These are phyloP conservation scores for Imleria badia DNA, from an alignment of 768 basidiomycete species.

Conservation along the genomic window DNA sequence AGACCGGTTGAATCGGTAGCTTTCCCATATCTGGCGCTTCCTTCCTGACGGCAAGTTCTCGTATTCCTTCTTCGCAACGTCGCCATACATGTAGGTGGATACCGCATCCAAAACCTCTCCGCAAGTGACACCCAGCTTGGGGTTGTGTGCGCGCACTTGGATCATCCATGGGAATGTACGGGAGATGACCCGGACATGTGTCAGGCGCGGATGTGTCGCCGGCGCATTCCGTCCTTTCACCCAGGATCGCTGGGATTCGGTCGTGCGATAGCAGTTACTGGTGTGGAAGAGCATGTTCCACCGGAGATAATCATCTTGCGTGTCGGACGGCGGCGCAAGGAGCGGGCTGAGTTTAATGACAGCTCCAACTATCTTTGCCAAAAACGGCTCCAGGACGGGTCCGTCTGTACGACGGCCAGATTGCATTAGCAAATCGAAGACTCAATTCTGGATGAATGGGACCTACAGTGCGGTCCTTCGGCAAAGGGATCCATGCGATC, in stretches of 20 bases:
- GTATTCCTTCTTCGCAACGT: constrained; percentile 54
- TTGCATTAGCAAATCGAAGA: constrained; percentile 9
- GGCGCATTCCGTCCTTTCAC: constrained; percentile 60
- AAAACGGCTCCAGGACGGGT: constrained; percentile 65
- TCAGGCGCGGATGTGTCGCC: constrained; percentile 63
- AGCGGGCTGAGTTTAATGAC: constrained; percentile 59
- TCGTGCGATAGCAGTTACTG: constrained; percentile 58
- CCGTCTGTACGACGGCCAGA: constrained; percentile 46
- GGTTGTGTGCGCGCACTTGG: constrained; percentile 43
- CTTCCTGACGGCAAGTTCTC: constrained; percentile 36
- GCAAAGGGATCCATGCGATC: constrained; percentile 37
- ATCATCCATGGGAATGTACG: constrained; percentile 57
- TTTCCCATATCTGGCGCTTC: constrained; percentile 44
- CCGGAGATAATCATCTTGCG: constrained; percentile 50
- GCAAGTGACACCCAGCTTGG: constrained; percentile 59
- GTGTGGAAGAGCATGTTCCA: constrained; percentile 77
- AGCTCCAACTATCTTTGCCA: constrained; percentile 50
- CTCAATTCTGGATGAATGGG: not conserved
- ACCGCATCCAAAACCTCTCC: constrained; percentile 63
- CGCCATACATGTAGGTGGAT: constrained; percentile 47
- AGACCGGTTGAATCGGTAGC: constrained; percentile 68
- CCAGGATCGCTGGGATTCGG: constrained; percentile 67
- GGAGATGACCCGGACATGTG: constrained; percentile 52
- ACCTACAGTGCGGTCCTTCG: constrained; percentile 45
- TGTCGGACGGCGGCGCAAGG: constrained; percentile 46